phyloP scores from a whole-genome alignment of 129 eudicot species.

The Centrapalus pauciflorus region DNA sequence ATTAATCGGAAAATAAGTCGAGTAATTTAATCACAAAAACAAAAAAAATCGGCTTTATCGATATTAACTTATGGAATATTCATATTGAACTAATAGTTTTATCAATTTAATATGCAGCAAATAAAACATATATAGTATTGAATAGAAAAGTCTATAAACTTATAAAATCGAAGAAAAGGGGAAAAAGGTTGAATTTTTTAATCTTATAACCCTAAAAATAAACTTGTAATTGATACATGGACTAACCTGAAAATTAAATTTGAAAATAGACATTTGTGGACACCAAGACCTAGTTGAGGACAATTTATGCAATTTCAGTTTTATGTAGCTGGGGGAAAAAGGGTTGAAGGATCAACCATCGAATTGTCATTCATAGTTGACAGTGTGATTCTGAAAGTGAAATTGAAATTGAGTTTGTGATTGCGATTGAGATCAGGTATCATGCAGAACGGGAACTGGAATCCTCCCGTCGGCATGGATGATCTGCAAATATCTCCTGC shows the following conservation, averaged over 20 bases:
- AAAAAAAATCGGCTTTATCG: too few species aligned
- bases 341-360: constrained; percentile 12
- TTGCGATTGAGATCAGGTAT: neutral
- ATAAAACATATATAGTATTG: too few species aligned
- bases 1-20: too few species aligned
- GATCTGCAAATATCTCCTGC: constrained; percentile 71
- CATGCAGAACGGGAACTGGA: constrained; percentile 1
- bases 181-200: neutral
- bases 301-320: neutral
- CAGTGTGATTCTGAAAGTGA: neutral
- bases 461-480: constrained; percentile 32
- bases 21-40: too few species aligned
- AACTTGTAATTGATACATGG: neutral
- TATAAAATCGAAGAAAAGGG: too few species aligned
- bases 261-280: neutral
- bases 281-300: neutral
- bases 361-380: constrained; percentile 5
- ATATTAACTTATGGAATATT: too few species aligned
- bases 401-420: neutral
- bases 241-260: neutral
- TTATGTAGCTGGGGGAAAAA: constrained; percentile 2
- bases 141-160: too few species aligned
- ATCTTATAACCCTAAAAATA: neutral
- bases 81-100: too few species aligned
- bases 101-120: too few species aligned